Evolutionary conservation across 2,329 filamentous ascomycete species (phyloP), one percentile per base, ranked within the genome.

Genomic region (Ascochyta clinopodiicola): DNA sequence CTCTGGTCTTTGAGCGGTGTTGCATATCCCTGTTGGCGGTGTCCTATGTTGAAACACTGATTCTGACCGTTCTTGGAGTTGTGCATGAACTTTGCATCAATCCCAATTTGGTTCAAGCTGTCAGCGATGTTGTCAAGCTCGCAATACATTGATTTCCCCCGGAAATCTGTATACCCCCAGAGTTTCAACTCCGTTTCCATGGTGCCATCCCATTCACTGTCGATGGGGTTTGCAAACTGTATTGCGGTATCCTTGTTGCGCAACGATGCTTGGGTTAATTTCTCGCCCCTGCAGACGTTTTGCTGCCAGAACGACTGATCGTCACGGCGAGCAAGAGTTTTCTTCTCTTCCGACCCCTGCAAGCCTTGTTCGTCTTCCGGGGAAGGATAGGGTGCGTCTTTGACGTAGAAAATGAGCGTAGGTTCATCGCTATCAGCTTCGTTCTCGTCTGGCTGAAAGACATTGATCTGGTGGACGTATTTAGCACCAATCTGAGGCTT

Each of bases 401-500:
- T 37, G 12, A 52, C 55, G 6, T 40, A 44, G 21, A 40, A 59
- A 3, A 59, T 10, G 4, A 58, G 34, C 6, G 35, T 45, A 17
- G 34, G 34, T 10, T 52, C 50, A 4, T 51, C 22, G 9, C 15
- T 6, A 3, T 7, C 32, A 17, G 15, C 8, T 2, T 48, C 36
- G 1, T 38, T 19, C 1, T 34, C 17, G 12, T 56, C 51, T 13
- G 37, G 13, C n/a, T 8, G 12, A 10, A 57, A 61, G 1, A 59
- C 32, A 2, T 50, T 52, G 5, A 57, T 32, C 32, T 38, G 39
- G 9, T 35, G 24, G 3, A 61, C 39, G 7, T 51, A 54, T 27
- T 50, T 46, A 4, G 10, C 21, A 4, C 59, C 59, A 7, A 61
- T 35, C 29, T 61, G 51, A 12, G n/a, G 12, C 27, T 61, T 61